Percentiles rank a stretch among this genome's conserved stretches.
Conservation (phyloP, 768 basidiomycete species). For the Naganishia kalamii region DNA sequence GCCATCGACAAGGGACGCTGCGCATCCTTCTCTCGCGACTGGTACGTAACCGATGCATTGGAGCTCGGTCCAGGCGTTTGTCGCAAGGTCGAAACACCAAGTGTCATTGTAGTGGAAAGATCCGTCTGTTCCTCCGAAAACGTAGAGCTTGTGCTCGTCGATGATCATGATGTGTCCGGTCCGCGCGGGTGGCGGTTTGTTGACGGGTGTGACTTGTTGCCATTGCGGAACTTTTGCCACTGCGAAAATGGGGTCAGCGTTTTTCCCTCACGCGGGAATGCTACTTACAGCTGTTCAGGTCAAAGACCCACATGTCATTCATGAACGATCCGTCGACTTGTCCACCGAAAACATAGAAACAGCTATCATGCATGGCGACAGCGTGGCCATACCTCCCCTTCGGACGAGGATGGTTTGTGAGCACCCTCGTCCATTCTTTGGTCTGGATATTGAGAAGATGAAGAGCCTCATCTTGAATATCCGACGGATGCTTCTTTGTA, state of each 20-base stretch:
- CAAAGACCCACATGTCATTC: slow-evolving; percentile 92
- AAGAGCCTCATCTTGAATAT: slow-evolving; percentile 82
- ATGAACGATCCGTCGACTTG: slow-evolving; percentile 91
- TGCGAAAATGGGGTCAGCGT: slow-evolving; percentile 42
- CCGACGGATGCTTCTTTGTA: slow-evolving; percentile 66
- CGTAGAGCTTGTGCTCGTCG: slow-evolving; percentile 70
- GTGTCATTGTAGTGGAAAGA: slow-evolving; percentile 98
- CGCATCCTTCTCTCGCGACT: slow-evolving; percentile 89
- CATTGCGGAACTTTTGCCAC: slow-evolving; percentile 76
- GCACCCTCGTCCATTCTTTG: slow-evolving; percentile 87
- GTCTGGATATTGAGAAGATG: slow-evolving; percentile 90
- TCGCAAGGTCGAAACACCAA: slow-evolving; percentile 82
- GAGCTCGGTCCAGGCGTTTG: slow-evolving; percentile 79
- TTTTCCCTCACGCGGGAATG: too few relatives aligned
- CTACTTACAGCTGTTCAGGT: slow-evolving; percentile 88
- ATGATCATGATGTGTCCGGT: slow-evolving; percentile 89
- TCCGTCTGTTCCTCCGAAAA: slow-evolving; percentile 99
- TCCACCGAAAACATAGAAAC: slow-evolving; percentile 92
- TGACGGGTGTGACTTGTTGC: slow-evolving; percentile 62
- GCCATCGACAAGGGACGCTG: slow-evolving; percentile 91
- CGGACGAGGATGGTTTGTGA: slow-evolving; percentile 68
- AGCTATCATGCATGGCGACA: slow-evolving; percentile 82
- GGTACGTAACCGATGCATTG: slow-evolving; percentile 96
- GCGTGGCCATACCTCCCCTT: slow-evolving; percentile 92
- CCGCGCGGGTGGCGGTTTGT: slow-evolving; percentile 62